Percentiles rank a stretch among this genome's conserved stretches.
phyloP scores from a whole-genome alignment of 495 filamentous ascomycete species.

The Xylaria cubensis region DNA sequence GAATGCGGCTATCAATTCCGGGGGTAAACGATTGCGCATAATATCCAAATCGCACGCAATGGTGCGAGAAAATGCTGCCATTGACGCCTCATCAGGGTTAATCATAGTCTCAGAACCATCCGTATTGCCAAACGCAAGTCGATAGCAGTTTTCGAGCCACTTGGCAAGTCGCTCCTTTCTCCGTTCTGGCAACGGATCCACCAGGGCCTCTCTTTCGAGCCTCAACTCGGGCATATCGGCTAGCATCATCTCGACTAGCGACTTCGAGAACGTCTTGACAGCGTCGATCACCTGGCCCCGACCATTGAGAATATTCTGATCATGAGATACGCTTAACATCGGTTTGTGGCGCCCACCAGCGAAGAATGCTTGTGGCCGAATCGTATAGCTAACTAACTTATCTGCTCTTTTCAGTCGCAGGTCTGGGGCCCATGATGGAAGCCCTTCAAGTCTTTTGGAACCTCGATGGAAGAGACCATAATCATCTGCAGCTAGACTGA shows the following conservation, averaged over 20 bases:
- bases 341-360: slow-evolving; percentile 30
- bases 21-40: slow-evolving; percentile 30
- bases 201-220: background rate
- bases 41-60: slow-evolving; percentile 29
- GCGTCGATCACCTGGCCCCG: slow-evolving; percentile 34
- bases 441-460: slow-evolving; percentile 13
- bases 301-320: slow-evolving; percentile 27
- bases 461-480: too few relatives aligned
- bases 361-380: slow-evolving; percentile 34
- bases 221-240: slow-evolving; percentile 18
- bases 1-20: slow-evolving; percentile 20
- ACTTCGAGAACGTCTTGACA: slow-evolving; percentile 9
- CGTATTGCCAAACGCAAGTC: background rate
- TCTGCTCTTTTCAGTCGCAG: slow-evolving; percentile 26
- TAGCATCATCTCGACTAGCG: slow-evolving; percentile 15
- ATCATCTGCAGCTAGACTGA: slow-evolving; percentile 24
- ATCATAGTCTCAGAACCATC: background rate
- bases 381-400: slow-evolving; percentile 34
- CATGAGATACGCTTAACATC: slow-evolving; percentile 29
- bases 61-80: slow-evolving; percentile 24
- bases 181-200: background rate
- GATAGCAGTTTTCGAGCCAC: slow-evolving; percentile 15
- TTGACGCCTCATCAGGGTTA: background rate
- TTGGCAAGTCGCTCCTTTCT: slow-evolving; percentile 1
- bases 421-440: slow-evolving; percentile 42